Base-by-base conservation (phyloP, 139 green algal species). In the Auxenochlorella pyrenoidosa region DNA sequence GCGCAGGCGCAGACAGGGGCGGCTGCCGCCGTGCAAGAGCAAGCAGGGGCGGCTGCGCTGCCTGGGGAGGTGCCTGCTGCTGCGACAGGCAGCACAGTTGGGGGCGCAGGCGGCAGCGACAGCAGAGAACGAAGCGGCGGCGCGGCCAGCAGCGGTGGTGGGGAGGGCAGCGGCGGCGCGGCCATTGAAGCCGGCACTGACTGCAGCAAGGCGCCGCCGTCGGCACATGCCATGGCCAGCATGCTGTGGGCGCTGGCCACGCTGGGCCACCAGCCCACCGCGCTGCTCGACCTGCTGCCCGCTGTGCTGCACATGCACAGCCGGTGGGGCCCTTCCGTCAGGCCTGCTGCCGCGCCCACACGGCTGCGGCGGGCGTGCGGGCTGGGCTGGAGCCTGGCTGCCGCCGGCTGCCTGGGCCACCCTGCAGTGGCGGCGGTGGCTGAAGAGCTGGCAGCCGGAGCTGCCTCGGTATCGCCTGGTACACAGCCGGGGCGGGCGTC, bases 371-470 rank as follows among this genome's bases (percentile, higher is more conserved):
- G 28, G 32, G 43, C 59, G 32, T 43, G 26, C 59, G 5, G 3
- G 13, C 32, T 63, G 26, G 79, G 38, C 40, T 85, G 79, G 79
- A 75, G 59, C 59, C 10, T 85, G 58, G 59, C 79, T 0, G 79
- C 41, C 12, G 58, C 79, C 41, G 79, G 79, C 26, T 85, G 79
- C 79, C 40, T 85, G 59, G 38, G 59, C 24, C 59, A 85, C 59
- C 60, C 79, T 4, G 58, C 79, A 0, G 60, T 47, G 5, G 38
- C 4, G 10, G 59, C 38, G 16, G 38, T 85, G 16, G 79, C 79
- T 6, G 40, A 2, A 1, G 79, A 30, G 60, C 79, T 85, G 38
- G 65, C 59, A 3, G 41, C 36, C 5, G 59, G 38, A 1, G 79
- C 79, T 0, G 79, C 6, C 22, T 10, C 26, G 26, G 0, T 85